Base-by-base conservation (phyloP, 2,329 filamentous ascomycete genomes). In the Macrophomina phaseolina region DNA sequence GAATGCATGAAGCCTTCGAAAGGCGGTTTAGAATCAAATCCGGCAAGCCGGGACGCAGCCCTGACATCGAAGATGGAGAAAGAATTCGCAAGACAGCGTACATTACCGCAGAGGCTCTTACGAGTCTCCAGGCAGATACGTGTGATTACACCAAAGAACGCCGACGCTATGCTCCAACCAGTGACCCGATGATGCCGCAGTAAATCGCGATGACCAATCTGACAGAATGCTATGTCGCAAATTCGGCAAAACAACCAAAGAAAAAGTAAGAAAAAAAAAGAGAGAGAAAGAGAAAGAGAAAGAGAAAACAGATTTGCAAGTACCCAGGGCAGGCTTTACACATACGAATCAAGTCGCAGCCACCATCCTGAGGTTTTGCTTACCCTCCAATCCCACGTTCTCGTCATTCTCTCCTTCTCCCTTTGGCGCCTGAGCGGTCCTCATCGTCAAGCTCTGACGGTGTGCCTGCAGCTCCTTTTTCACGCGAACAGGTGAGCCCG, bases 361-460 rank as follows among this genome's bases (percentile, higher is more conserved):
- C 30, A 66, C 64, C 64, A 66, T 66, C 28, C 64, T 52, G 7
- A 66, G 32, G 12, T 42, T 36, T 14, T 46, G 40, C 42, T 61
- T 48, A 11, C 51, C 46, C 9, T 66, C 64, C 23, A 66, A 30
- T 1, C 53, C 55, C 28, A 51, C 53, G 11, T 58, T 32, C 1
- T 49, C 62, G 12, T 53, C 49, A 16, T 42, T 34, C 18, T 66
- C 63, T 8, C 63, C 52, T 9, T 66, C 64, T 8, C 16, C 34
- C 14, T 66, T 61, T 16, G 30, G 38, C 16, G 64, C 64, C 14
- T 56, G 52, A 3, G 64, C 64, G 32, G 64, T 66, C 34, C 64
- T 58, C 64, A 66, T 66, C 11, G 64, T 60, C 53, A 60, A 49
- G 28, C 64, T 60, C 18, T 60, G 55, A 4, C 64, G 46, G 23